These are phyloP conservation scores for Cicer yamashitae DNA, from an alignment of 306 rosid genomes.

Conservation along the genomic window DNA sequence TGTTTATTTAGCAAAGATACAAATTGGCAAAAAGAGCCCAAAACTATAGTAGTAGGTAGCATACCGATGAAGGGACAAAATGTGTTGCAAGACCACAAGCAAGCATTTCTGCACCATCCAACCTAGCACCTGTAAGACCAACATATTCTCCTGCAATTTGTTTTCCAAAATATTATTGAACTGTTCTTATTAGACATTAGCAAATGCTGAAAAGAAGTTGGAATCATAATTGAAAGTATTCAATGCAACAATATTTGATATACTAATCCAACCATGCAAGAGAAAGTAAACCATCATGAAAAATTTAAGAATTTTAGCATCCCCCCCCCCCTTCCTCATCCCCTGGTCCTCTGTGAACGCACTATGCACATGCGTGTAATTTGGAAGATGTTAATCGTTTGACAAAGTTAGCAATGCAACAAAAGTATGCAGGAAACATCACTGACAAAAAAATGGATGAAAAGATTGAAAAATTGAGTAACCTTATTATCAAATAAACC, in stretches of 20 bases:
- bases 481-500: neutral
- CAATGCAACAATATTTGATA: conserved; percentile 19
- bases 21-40: conserved; percentile 10
- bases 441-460: conserved; percentile 9
- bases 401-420: neutral
- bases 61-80: conserved; percentile 78
- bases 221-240: conserved; percentile 3
- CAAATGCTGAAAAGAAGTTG: conserved; percentile 30
- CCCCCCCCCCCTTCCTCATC: neutral
- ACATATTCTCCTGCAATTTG: conserved; percentile 88
- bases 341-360: neutral
- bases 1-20: neutral
- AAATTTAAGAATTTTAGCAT: conserved; percentile 18
- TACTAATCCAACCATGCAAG: conserved; percentile 31
- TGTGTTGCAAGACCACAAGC: conserved; percentile 96
- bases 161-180: conserved; percentile 23
- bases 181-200: conserved; percentile 24
- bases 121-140: conserved; percentile 88
- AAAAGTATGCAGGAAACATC: conserved; percentile 26
- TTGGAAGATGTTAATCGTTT: conserved; percentile 11
- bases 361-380: neutral
- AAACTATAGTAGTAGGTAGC: conserved; percentile 40
- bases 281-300: conserved; percentile 19
- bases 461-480: conserved; percentile 31
- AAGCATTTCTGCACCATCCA: conserved; percentile 98